Evolutionary conservation across 2,329 filamentous ascomycete species (phyloP).

Genomic region (Xylariomycetidae sp.): DNA sequence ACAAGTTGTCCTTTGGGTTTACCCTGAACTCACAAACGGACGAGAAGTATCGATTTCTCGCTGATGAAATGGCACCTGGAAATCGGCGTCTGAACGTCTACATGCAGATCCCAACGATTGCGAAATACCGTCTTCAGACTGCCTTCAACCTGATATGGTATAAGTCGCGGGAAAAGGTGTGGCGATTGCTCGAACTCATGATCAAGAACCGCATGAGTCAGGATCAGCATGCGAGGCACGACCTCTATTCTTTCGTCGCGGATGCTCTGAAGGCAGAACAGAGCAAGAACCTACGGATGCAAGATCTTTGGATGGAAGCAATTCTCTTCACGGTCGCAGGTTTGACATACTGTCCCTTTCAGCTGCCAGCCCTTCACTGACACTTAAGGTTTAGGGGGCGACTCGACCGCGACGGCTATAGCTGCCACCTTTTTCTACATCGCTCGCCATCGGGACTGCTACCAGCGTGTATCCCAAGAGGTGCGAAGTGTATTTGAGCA

Average conservation of each 20-base stretch:
- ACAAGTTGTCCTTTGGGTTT: neutral
- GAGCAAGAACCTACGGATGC: neutral
- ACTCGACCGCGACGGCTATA: neutral
- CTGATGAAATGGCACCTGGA: neutral
- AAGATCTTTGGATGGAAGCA: neutral
- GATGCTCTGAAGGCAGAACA: neutral
- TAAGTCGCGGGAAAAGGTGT: neutral
- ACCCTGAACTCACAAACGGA: neutral
- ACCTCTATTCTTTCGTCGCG: neutral
- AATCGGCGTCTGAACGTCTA: neutral
- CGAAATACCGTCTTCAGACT: neutral
- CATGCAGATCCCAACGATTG: neutral
- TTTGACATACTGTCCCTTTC: neutral
- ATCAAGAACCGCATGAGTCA: neutral
- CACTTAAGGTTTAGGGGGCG: no score
- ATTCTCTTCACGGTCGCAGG: neutral
- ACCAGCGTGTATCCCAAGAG: neutral
- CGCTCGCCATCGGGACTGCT: neutral
- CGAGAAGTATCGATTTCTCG: neutral
- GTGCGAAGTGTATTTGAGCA: neutral
- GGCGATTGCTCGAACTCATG: neutral
- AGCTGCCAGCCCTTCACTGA: neutral
- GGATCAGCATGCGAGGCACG: neutral
- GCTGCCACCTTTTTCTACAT: neutral
- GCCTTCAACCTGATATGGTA: neutral